Evolutionary conservation across 768 basidiomycete genomes (phyloP), one percentile per base, ranked within the genome.

Genomic region (Phlebiopsis gigantea): DNA sequence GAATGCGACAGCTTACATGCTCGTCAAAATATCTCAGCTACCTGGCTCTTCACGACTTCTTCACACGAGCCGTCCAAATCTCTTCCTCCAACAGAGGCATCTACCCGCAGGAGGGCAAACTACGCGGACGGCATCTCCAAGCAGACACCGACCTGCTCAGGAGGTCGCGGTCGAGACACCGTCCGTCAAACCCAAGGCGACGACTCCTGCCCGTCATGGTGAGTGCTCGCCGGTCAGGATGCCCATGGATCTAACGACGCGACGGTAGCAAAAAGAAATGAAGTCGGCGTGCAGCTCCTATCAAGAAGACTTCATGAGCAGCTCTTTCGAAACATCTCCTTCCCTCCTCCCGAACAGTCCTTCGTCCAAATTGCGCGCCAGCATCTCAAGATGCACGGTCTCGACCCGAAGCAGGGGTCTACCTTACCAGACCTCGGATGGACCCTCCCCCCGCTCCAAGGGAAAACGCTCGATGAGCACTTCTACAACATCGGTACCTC

Each of bases 261-360:
- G 41, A 4, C 25, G 39, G 3, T 30, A 85, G 85, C 78, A 58
- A 83, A 85, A 68, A 80, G 92, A 53, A 98, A 97, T 66, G 83
- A 88, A 58, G 77, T 93, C 42, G 95, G 95, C n/a, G 94, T 98
- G 6, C 95, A 98, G 67, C 82, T 97, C 55, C 82, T 98, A 53
- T 90, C 93, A 15, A 80, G 83, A 8, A 74, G 75, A n/a, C 72
- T 97, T 6, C 93, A 94, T 69, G 68, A 74, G 4, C 95, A 97
- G 65, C 80, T 96, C 57, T 97, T 98, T 71, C 81, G 77, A 56
- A 80, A 86, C 64, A 72, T 77, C 46, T 75, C 81, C 6, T 85
- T 90, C 55, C 85, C 84, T 2, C 58, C 79, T 1, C 87, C 92
- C 15, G 75, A 83, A 0, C 59, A 73, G 10, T 66, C 80, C 1